Evolutionary conservation across 306 rosid species (phyloP), one percentile per base, ranked within the genome.

Genomic region (Vigna radiata): DNA sequence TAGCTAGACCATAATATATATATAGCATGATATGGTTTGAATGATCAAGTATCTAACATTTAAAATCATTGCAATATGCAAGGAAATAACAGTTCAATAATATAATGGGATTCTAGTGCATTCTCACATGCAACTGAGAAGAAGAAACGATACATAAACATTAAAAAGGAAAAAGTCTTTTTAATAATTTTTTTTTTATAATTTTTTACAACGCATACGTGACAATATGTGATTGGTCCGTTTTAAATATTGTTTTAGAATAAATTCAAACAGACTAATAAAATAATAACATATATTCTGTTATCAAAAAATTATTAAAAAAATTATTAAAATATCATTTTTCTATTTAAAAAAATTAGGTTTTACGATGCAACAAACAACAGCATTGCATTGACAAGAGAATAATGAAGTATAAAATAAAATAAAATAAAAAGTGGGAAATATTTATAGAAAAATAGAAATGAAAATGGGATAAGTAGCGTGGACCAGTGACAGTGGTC

Each of bases 401-500:
- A 71, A 49, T 56, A 56, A 68, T 0, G 33, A 64, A 62, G 14
- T 39, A 63, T 1, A 17, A 44, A 14, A 50, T 13, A 27, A 19
- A 67, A 74, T 44, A 21, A 21, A 21, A 21, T 0, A 67, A 36
- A 53, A 62, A 16, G 2, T 31, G 39, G 5, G 15, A 76, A 68
- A 63, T 43, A 8, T 25, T 68, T 1, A 13, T 18, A 43, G 21
- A 33, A 49, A 19, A 58, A 1, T 25, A 59, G 37, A 60, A 60
- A 60, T 54, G 17, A 1, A 12, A 8, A 41, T 50, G 52, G 75
- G 82, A 64, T 71, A 18, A 59, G 58, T 14, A 55, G 84, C 73
- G 76, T 80, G 82, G 84, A 80, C 80, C 48, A 3, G 77, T 12
- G 82, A 66, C 49, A 56, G 8, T 16, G 70, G 85, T 80, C 85